These are phyloP conservation scores for Trichoderma koningiopsis DNA, from an alignment of 2,329 filamentous ascomycete species.

Conservation along the genomic window DNA sequence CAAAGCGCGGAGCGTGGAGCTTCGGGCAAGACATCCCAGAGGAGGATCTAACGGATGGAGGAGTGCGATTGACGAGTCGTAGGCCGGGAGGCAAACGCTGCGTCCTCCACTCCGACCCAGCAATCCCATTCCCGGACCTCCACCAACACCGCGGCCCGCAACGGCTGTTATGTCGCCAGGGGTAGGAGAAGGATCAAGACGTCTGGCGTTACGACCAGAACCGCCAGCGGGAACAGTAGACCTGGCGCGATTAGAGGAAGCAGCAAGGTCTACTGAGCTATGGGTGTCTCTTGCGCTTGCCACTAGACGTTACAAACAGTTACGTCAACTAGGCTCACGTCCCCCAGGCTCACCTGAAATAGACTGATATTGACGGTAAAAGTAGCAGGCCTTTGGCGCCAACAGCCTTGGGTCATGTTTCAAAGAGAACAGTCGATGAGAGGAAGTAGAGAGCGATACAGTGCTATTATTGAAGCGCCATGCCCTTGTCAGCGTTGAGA, in stretches of 20 bases:
- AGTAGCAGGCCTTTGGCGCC: background rate
- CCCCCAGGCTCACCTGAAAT: no score
- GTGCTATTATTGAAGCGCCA: background rate
- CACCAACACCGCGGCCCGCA: background rate
- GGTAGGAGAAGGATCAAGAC: background rate
- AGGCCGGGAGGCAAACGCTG: conserved; percentile 12
- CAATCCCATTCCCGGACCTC: background rate
- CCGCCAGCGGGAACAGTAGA: background rate
- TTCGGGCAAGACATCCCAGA: conserved; percentile 28
- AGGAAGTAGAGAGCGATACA: background rate
- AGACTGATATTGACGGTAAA: background rate
- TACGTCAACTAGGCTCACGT: no score
- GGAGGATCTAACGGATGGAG: conserved; percentile 30
- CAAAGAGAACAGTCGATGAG: background rate
- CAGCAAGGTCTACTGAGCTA: no score
- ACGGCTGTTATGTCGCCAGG: background rate
- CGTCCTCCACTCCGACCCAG: background rate
- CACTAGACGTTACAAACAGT: no score
- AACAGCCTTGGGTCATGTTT: background rate
- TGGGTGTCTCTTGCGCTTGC: background rate
- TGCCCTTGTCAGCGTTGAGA: background rate
- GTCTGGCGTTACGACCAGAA: background rate
- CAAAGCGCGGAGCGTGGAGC: conserved; percentile 29
- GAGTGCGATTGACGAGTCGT: conserved; percentile 24
- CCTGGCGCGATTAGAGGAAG: background rate